Percentiles rank a stretch among this genome's conserved stretches.
Evolutionary conservation across 2,329 filamentous ascomycete species (phyloP).

Genomic region (Colletotrichum liaoningense): DNA sequence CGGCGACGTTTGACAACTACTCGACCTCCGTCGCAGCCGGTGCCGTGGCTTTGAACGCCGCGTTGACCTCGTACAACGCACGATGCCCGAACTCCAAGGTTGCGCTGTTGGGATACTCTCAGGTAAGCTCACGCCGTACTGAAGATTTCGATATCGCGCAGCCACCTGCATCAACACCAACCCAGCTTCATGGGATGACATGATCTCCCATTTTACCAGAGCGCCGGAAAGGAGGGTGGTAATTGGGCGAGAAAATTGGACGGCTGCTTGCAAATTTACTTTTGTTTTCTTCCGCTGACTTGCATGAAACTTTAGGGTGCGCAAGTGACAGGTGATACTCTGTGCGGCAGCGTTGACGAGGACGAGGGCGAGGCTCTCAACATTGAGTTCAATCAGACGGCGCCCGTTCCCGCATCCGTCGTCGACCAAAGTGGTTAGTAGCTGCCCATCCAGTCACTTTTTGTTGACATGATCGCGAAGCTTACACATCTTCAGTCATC

Average conservation of each 20-base stretch:
- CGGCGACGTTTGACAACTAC: constrained; percentile 49
- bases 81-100: constrained; percentile 53
- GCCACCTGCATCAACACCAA: background rate
- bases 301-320: constrained; percentile 46
- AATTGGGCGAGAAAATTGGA: background rate
- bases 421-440: constrained; percentile 49
- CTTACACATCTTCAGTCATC: constrained; percentile 46
- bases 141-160: background rate
- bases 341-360: constrained; percentile 48
- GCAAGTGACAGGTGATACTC: constrained; percentile 49
- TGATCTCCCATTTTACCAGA: background rate
- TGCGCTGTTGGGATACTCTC: constrained; percentile 55
- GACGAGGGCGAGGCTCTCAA: constrained; percentile 33
- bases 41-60: constrained; percentile 43
- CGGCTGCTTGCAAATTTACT: background rate
- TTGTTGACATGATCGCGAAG: constrained; percentile 19
- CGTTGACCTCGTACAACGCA: constrained; percentile 46
- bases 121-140: constrained; percentile 41
- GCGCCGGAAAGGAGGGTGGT: background rate
- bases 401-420: constrained; percentile 40
- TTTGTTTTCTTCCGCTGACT: constrained; percentile 9
- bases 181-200: background rate
- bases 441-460: too few relatives aligned
- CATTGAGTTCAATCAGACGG: constrained; percentile 37
- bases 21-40: constrained; percentile 49